These are phyloP conservation scores for Parastagonospora avenae DNA, from an alignment of 2,329 filamentous ascomycete genomes.

Conservation along the genomic window DNA sequence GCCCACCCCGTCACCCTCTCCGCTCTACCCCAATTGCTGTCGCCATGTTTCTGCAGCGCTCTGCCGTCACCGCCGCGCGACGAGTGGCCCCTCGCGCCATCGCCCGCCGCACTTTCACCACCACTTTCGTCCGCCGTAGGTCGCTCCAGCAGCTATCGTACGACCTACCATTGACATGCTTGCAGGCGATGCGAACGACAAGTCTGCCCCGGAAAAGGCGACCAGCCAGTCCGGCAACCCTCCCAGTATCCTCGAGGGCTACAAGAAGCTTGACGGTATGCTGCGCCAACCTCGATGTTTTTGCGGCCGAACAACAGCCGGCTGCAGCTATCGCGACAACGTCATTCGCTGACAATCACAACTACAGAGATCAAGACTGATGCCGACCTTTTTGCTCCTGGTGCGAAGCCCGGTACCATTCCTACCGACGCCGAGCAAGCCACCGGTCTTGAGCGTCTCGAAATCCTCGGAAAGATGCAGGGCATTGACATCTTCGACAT, in stretches of 20 bases:
- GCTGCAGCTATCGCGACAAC: background rate
- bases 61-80: conserved; percentile 54
- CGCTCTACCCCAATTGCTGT: conserved; percentile 45
- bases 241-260: conserved; percentile 35
- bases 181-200: conserved; percentile 40
- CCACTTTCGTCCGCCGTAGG: conserved; percentile 55
- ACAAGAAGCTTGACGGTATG: conserved; percentile 55
- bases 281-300: conserved; percentile 20
- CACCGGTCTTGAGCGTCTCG: conserved; percentile 96
- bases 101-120: conserved; percentile 54
- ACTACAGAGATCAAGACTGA: conserved; percentile 77
- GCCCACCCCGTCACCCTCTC: conserved; percentile 37
- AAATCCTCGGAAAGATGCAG: conserved; percentile 99
- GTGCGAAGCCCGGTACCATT: conserved; percentile 80
- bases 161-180: conserved; percentile 36
- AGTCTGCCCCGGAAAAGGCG: conserved; percentile 46
- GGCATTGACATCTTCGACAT: conserved; percentile 98
- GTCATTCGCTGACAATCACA: conserved; percentile 34
- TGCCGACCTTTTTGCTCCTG: conserved; percentile 83
- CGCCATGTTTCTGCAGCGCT: conserved; percentile 57
- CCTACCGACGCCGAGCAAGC: conserved; percentile 95
- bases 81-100: conserved; percentile 50
- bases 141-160: conserved; percentile 36
- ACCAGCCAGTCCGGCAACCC: conserved; percentile 32
- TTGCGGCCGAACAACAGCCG: conserved; percentile 14